Evolutionary conservation across 768 basidiomycete species (phyloP), one percentile per base, ranked within the genome.

Genomic region (Podaxis carcinomalis): DNA sequence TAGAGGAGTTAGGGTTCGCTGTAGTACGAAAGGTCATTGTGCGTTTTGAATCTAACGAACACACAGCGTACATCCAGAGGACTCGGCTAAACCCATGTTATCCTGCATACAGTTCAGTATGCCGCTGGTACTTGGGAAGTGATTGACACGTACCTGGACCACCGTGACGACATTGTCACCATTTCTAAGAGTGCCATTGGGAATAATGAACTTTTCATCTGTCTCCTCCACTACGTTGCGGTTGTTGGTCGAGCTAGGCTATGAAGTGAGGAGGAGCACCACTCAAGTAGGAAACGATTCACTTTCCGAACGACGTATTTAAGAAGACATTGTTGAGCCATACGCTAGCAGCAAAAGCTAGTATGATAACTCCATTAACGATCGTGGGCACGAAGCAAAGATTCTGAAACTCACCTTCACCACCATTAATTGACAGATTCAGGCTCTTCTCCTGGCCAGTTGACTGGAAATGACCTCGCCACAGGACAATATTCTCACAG

Each of bases 401-500:
- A 42, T 36, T 57, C 39, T 40, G 19, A 47, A 54, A 50, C 72
- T 16, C 59, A 87, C 89, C 89, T 80, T 83, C 80, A 10, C 92
- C 90, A 6, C 92, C 92, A 63, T 92, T 92, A 67, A 94, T 88
- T 1, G 87, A 88, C 11, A 93, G 73, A 63, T 90, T 89, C 27
- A 88, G 83, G 35, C 79, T 86, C 67, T 79, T 83, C 68, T 87
- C 86, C 1, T 68, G 66, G 11, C 85, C 84, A 0, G 81, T 85
- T 0, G 82, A 83, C 13, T 70, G 78, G 72, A 94, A 94, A 71
- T 92, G 88, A 1, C 92, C 92, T 35, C 90, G 80, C 89, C 89
- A 93, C 13, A 94, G 75, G 32, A 92, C 87, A 5, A 82, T 77
- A 66, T 92, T 92, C 72, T 93, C 92, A 64, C 92, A 93, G 74